These are phyloP conservation scores for Colletotrichum ledebouriae DNA, from an alignment of 2,329 filamentous ascomycete genomes.

Conservation along the genomic window DNA sequence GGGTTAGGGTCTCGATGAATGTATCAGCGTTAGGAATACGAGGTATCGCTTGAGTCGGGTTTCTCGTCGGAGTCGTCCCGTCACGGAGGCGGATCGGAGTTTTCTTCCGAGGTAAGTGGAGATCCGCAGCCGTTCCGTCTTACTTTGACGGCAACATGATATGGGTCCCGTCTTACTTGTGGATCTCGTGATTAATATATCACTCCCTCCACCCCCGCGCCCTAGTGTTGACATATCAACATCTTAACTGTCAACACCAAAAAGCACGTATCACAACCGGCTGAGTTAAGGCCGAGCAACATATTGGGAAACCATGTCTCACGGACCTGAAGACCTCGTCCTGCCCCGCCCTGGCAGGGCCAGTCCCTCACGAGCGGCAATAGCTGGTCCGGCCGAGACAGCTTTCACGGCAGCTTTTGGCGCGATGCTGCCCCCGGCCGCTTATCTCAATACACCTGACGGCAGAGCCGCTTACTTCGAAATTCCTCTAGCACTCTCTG, in stretches of 20 bases:
- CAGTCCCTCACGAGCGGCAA: conserved; percentile 39
- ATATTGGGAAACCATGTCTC: not conserved
- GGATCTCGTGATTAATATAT: not conserved
- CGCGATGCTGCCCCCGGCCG: conserved; percentile 53
- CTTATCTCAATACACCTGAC: conserved; percentile 49
- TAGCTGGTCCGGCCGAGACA: conserved; percentile 54
- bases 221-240: not conserved
- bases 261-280: not conserved
- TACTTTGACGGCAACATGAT: not conserved
- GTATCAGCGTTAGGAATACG: too few relatives aligned
- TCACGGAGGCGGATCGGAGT: too few relatives aligned
- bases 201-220: conserved; percentile 12
- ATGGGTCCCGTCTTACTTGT: not conserved
- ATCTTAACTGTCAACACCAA: not conserved
- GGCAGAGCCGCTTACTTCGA: conserved; percentile 59
- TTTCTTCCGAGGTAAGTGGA: too few relatives aligned
- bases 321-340: not conserved
- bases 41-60: too few relatives aligned
- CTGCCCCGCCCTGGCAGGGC: conserved; percentile 10
- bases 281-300: not conserved
- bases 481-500: conserved; percentile 44
- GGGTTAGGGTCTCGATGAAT: too few relatives aligned
- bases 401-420: conserved; percentile 55
- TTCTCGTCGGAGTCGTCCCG: too few relatives aligned
- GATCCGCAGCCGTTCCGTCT: too few relatives aligned